A percentile compares a stretch with the other conserved stretches of the same genome.
These are phyloP conservation scores for Lithospermum erythrorhizon DNA, from an alignment of 257 asterid species.

Conservation along the genomic window DNA sequence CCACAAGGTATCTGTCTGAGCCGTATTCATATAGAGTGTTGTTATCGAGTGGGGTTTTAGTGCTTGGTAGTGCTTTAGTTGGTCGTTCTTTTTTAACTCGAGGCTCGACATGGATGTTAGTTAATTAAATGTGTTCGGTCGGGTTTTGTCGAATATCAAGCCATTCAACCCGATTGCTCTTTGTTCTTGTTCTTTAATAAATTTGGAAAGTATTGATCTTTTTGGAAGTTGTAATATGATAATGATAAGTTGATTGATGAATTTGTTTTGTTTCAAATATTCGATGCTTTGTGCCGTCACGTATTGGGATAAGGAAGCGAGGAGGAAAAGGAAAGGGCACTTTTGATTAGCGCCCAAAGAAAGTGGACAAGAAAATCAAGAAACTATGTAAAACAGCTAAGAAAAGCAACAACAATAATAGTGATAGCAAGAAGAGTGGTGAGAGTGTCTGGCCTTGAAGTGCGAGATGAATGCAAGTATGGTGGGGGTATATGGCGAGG, in stretches of 20 bases:
- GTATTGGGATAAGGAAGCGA: slow-evolving; percentile 94
- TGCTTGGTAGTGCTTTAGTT: too few species aligned
- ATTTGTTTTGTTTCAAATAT: slow-evolving; percentile 10
- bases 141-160: too few species aligned
- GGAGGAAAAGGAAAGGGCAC: slow-evolving; percentile 83
- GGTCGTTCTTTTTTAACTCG: too few species aligned
- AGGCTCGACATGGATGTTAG: too few species aligned
- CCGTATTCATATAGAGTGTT: too few species aligned
- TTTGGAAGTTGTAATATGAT: neutral
- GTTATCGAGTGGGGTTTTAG: too few species aligned
- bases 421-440: slow-evolving; percentile 24
- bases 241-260: neutral
- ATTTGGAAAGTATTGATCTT: neutral
- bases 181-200: too few species aligned
- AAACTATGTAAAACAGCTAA: slow-evolving; percentile 23
- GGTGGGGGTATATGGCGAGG: slow-evolving; percentile 27
- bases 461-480: slow-evolving; percentile 33
- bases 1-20: too few species aligned
- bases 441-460: slow-evolving; percentile 39
- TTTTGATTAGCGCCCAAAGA: slow-evolving; percentile 26
- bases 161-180: too few species aligned
- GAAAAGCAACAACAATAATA: slow-evolving; percentile 8
- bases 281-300: slow-evolving; percentile 91
- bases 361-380: slow-evolving; percentile 64
- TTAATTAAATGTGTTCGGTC: too few species aligned